Evolutionary conservation across 768 basidiomycete species (phyloP).

Genomic region (Pleurotus citrinopileatus): DNA sequence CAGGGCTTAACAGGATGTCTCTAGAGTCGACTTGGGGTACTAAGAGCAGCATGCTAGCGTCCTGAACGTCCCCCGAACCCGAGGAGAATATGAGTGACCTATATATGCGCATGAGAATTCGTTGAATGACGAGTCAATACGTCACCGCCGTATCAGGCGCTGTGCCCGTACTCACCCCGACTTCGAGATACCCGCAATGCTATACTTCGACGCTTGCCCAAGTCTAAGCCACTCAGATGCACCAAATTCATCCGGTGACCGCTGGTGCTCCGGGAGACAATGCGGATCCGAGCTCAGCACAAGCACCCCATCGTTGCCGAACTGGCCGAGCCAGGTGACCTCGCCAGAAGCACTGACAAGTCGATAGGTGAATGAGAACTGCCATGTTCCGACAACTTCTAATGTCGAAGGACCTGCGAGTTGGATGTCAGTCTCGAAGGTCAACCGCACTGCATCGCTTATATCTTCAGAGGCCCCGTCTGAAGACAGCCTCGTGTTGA

Average conservation of each 20-base stretch:
- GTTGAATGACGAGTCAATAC: too few relatives aligned
- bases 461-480: neutral
- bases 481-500: neutral
- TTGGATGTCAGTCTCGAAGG: slow-evolving; percentile 49
- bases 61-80: slow-evolving; percentile 3
- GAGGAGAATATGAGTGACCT: neutral
- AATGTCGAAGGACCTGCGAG: slow-evolving; percentile 40
- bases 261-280: neutral
- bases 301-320: slow-evolving; percentile 39
- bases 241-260: neutral
- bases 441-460: neutral
- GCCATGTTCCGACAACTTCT: slow-evolving; percentile 7
- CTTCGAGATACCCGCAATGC: slow-evolving; percentile 18
- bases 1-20: neutral
- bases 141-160: too few relatives aligned
- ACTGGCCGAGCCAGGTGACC: slow-evolving; percentile 44
- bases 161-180: slow-evolving; percentile 24
- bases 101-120: neutral
- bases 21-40: neutral
- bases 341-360: slow-evolving; percentile 40
- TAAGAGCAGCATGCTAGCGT: slow-evolving; percentile 14
- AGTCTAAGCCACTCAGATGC: slow-evolving; percentile 20
- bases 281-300: slow-evolving; percentile 24
- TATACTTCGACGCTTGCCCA: slow-evolving; percentile 20
- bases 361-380: slow-evolving; percentile 48